Conservation (phyloP, 345 rosid genomes). For the Moricandia moricandioides region DNA sequence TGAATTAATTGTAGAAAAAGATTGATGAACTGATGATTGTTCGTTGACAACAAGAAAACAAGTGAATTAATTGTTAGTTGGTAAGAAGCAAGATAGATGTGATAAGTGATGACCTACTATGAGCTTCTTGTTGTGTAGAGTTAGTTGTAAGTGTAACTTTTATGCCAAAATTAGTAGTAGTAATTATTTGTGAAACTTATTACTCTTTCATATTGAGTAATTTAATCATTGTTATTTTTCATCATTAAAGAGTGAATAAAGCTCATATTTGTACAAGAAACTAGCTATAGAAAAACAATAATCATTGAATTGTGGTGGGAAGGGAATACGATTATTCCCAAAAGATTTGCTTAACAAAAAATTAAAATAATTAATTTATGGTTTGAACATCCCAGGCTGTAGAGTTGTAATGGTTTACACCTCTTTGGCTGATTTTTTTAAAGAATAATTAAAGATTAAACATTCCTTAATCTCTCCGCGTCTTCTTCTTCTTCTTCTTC, state of each 20-base stretch:
- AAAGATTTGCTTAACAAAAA: neutral
- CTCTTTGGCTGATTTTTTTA: neutral
- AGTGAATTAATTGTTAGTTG: neutral
- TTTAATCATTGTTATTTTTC: too few species aligned
- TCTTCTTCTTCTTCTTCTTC: constrained; percentile 10
- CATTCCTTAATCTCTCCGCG: neutral
- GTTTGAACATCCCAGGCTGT: constrained; percentile 24
- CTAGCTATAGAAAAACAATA: neutral
- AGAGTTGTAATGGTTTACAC: constrained; percentile 19
- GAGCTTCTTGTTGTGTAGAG: too few species aligned
- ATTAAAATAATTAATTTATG: neutral
- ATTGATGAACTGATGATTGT: neutral
- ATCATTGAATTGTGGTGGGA: constrained; percentile 10
- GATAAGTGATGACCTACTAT: neutral
- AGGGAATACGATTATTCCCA: constrained; percentile 21
- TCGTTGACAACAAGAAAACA: neutral
- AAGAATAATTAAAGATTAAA: neutral
- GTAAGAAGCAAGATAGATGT: neutral
- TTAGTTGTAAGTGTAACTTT: too few species aligned
- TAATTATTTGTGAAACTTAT: too few species aligned
- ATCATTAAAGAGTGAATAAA: neutral
- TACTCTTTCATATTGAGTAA: too few species aligned
- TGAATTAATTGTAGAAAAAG: neutral
- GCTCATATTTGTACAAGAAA: neutral
- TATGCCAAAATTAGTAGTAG: too few species aligned